phyloP scores from a whole-genome alignment of 2,329 filamentous ascomycete genomes.

The Aspergillus chevalieri region DNA sequence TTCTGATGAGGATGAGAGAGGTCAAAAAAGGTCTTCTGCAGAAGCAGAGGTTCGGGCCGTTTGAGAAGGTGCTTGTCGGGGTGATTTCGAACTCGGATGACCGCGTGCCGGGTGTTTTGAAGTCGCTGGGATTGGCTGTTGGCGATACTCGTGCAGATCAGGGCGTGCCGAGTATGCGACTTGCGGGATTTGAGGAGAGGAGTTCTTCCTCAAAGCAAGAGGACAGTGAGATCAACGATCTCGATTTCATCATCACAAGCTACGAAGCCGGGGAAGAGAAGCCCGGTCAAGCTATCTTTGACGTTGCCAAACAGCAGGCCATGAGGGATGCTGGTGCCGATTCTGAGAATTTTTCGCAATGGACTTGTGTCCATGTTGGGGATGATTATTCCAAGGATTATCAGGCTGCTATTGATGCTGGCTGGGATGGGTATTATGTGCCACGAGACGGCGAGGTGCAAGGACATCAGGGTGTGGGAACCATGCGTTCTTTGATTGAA shows the following conservation, averaged over 20 bases:
- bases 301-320: slow-evolving; percentile 31
- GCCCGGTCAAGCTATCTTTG: slow-evolving; percentile 35
- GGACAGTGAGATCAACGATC: slow-evolving; percentile 19
- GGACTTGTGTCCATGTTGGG: slow-evolving; percentile 38
- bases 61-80: slow-evolving; percentile 35
- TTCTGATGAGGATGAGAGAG: slow-evolving; percentile 28
- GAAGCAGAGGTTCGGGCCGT: slow-evolving; percentile 12
- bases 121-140: slow-evolving; percentile 33
- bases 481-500: slow-evolving; percentile 19
- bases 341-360: slow-evolving; percentile 8
- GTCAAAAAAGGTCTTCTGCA: slow-evolving; percentile 5
- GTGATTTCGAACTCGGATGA: slow-evolving; percentile 45
- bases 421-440: slow-evolving; percentile 33
- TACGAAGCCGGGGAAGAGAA: slow-evolving; percentile 44
- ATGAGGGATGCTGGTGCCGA: slow-evolving; percentile 5
- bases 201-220: neutral
- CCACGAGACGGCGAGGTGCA: slow-evolving; percentile 12
- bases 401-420: slow-evolving; percentile 29
- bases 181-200: slow-evolving; percentile 17
- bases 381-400: slow-evolving; percentile 41
- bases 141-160: slow-evolving; percentile 29
- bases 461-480: slow-evolving; percentile 5
- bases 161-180: slow-evolving; percentile 20
- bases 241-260: slow-evolving; percentile 42
- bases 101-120: slow-evolving; percentile 34